Base-by-base conservation (phyloP, 805 yeast species). In the Suhomyces canberraensis region DNA sequence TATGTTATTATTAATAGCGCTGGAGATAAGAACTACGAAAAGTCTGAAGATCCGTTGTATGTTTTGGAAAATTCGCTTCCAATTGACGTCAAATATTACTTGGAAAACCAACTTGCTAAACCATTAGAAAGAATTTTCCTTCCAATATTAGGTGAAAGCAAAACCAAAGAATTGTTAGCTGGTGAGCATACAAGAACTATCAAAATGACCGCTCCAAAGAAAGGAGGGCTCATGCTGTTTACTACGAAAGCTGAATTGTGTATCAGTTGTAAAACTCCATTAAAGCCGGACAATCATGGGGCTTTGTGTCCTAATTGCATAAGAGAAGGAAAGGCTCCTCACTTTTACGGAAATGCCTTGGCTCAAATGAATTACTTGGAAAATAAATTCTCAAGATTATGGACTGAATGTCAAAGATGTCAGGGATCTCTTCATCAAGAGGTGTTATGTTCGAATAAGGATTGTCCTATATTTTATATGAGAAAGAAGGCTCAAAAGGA, bases 361-460 rank as follows among this genome's bases (percentile, higher is more conserved):
- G 82, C 85, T 3, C 81, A 78, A 41, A 80, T 90, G 72, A 84
- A 88, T 55, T 79, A 78, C 29, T 63, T 91, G 41, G 96, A 93
- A 56, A 75, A 78, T 41, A 81, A 83, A 48, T 93, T 88, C 51
- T 81, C 95, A 3, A 71, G 95, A 46, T 65, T 93, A 44, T 93
- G 99, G 99, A 91, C 98, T 0, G 95, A 93, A 56, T 95, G 99
- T 58, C 99, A 93, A 64, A 70, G 97, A 41, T 93, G 98, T 60
- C 97, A 95, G 51, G 98, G 98, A 0, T 85, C 93, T 17, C 66
- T 95, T 37, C 97, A 93, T 52, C 96, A 89, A 61, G 98, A 93
- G 50, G 98, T 93, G 3, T 68, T 91, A 16, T 93, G 99, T 60
- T 81, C 96, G 0, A 88, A 91, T 48, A 89, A 90, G 48, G 98